Base-by-base conservation (phyloP, 2,329 filamentous ascomycete species). In the Phaeophleospora eucalypticola region DNA sequence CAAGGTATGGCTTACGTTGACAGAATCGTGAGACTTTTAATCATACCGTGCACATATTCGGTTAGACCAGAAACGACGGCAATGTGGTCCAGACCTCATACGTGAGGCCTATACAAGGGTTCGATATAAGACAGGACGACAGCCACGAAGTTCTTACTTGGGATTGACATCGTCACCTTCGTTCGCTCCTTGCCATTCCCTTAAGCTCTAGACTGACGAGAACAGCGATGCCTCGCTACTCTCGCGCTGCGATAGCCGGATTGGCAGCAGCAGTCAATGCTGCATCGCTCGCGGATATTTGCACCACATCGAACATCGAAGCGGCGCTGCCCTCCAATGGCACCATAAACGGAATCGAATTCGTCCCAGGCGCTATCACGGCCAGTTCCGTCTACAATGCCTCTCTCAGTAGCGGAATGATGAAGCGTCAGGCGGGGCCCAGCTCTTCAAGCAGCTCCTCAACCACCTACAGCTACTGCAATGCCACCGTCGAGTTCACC, bases 401-500 rank as follows among this genome's bases (percentile, higher is more conserved):
- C 21, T 62, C 64, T 2, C 58, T 65, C 36, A 57, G 47, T 24
- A 50, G 49, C 38, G 38, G 57, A 9, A 55, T 59, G 61, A 61
- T 56, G 43, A 67, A 46, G 45, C 61, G 58, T n/a, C 61, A 61
- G 46, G 64, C 41, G 19, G 64, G 49, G 8, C 64, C 61, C 50
- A 42, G 33, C 6, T 64, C 66, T 32, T 10, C 37, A 9, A 76
- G 74, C 52, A 66, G 67, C 3, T 72, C 75, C 42, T 62, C 65
- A 18, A 72, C 70, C 24, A 48, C 48, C 8, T 48, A 45, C 36
- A 52, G 40, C 37, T 55, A 50, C 34, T 55, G 52, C 45, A 55
- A 55, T 12, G 45, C 47, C 10, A 55, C 52, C 3, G 47, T 53
- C n/a, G 45, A 49, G 2, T 55, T 47, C 36, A 38, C 43, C 4